Conservation (phyloP, 192 early-diverging fungal species). For the Pilobolus umbonatus region DNA sequence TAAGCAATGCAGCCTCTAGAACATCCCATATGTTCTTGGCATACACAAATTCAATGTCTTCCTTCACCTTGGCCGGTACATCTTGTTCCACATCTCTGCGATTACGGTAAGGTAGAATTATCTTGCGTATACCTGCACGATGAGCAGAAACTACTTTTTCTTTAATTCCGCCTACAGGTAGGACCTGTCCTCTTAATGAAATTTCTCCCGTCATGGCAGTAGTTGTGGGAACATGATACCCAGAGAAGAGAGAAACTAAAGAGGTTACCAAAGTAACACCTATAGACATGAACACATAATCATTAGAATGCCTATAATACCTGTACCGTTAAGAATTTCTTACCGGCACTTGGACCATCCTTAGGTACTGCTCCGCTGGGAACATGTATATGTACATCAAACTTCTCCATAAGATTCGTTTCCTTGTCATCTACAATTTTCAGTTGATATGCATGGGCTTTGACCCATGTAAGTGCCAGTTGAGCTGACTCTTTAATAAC, state of each 20-base stretch:
- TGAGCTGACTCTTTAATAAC: conserved; percentile 84
- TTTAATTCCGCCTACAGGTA: conserved; percentile 83
- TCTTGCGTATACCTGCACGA: conserved; percentile 61
- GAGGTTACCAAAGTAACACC: conserved; percentile 70
- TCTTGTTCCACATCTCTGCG: conserved; percentile 66
- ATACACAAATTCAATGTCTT: conserved; percentile 65
- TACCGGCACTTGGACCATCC: conserved; percentile 72
- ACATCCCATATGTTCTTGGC: conserved; percentile 61
- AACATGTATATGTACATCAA: conserved; percentile 86
- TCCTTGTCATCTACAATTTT: conserved; percentile 40
- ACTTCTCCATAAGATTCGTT: conserved; percentile 48
- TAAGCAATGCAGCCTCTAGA: conserved; percentile 42
- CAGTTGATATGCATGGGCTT: conserved; percentile 57
- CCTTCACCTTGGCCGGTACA: conserved; percentile 58
- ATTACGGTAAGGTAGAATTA: conserved; percentile 69
- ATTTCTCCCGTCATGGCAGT: conserved; percentile 87
- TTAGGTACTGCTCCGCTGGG: conserved; percentile 77
- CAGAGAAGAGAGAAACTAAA: conserved; percentile 69
- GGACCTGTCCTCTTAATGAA: conserved; percentile 73
- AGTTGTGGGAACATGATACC: conserved; percentile 44
- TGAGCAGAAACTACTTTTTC: conserved; percentile 85
- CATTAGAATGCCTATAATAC: too few species aligned
- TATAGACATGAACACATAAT: too few species aligned
- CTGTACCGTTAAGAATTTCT: too few species aligned
- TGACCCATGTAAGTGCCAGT: conserved; percentile 76